A percentile compares a stretch with the other conserved stretches of the same genome.
These are phyloP conservation scores for Fistulinella prunicolor DNA, from an alignment of 768 basidiomycete species.

Conservation along the genomic window DNA sequence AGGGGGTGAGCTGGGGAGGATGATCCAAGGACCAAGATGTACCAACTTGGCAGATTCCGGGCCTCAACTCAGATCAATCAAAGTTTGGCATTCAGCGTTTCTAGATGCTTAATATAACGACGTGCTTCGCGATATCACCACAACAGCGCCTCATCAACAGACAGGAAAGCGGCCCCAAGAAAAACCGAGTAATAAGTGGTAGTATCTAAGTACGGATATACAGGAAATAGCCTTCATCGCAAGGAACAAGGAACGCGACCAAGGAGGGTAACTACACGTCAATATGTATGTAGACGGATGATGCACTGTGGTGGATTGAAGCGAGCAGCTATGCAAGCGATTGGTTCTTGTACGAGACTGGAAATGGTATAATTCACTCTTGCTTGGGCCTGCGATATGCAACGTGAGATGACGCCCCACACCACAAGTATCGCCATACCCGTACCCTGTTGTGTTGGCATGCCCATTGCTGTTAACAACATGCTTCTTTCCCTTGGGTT, in stretches of 20 bases:
- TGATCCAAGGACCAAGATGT: too few relatives aligned
- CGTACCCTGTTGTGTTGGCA: slow-evolving; percentile 37
- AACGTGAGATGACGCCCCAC: neutral
- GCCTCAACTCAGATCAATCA: too few relatives aligned
- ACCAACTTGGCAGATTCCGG: too few relatives aligned
- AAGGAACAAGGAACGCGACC: slow-evolving; percentile 10
- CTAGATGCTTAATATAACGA: too few relatives aligned
- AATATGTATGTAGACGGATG: slow-evolving; percentile 13
- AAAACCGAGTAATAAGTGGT: slow-evolving; percentile 10
- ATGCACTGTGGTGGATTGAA: slow-evolving; percentile 6
- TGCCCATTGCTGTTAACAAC: slow-evolving; percentile 45
- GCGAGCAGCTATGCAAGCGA: slow-evolving; percentile 16
- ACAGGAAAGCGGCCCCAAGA: slow-evolving; percentile 3
- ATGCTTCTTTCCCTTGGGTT: slow-evolving; percentile 42
- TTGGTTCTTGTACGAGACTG: neutral
- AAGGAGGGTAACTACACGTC: slow-evolving; percentile 11
- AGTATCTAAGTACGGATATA: slow-evolving; percentile 9
- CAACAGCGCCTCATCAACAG: slow-evolving; percentile 15
- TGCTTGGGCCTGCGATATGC: slow-evolving; percentile 31
- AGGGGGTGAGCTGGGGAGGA: too few relatives aligned
- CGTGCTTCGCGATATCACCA: too few relatives aligned
- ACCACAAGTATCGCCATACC: neutral
- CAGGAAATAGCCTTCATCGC: slow-evolving; percentile 16
- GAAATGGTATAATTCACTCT: slow-evolving; percentile 24
- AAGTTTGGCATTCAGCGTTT: too few relatives aligned